Percentiles rank a stretch among this genome's conserved stretches.
Evolutionary conservation across 352 stramenopile genomes (phyloP).

Genomic region (Blastocystis hominis): DNA sequence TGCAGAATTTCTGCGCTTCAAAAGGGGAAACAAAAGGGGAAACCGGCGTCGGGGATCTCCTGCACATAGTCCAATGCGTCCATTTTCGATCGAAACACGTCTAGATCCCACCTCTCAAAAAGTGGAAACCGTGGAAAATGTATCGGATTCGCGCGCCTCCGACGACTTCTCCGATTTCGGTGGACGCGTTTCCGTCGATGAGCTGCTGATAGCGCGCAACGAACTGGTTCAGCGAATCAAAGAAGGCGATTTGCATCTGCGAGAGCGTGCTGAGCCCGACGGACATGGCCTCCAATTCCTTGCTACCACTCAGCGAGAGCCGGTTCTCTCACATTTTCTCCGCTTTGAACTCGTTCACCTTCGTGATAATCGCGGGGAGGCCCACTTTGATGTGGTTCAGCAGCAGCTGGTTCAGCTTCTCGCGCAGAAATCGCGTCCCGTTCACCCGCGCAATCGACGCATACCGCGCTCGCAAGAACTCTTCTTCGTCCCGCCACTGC

Average conservation of each 20-base stretch:
- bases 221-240: slow-evolving; percentile 34
- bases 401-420: slow-evolving; percentile 92
- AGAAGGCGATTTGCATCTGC: slow-evolving; percentile 62
- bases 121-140: slow-evolving; percentile 86
- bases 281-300: slow-evolving; percentile 78
- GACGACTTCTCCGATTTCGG: slow-evolving; percentile 76
- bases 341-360: slow-evolving; percentile 84
- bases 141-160: slow-evolving; percentile 91
- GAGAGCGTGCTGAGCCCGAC: slow-evolving; percentile 81
- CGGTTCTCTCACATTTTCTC: slow-evolving; percentile 63
- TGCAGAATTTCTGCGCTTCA: neutral
- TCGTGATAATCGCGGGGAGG: slow-evolving; percentile 92
- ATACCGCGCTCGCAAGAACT: slow-evolving; percentile 91
- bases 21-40: too few relatives aligned
- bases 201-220: slow-evolving; percentile 74
- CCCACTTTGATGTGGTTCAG: slow-evolving; percentile 98
- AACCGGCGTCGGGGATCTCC: slow-evolving; percentile 86
- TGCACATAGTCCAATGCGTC: slow-evolving; percentile 76
- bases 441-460: slow-evolving; percentile 82
- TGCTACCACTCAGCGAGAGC: too few relatives aligned
- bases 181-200: slow-evolving; percentile 70
- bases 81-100: slow-evolving; percentile 84
- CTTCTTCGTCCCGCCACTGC: slow-evolving; percentile 82
- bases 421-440: slow-evolving; percentile 85
- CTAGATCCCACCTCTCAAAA: slow-evolving; percentile 77